These are phyloP conservation scores for Phragmites australis DNA, from an alignment of 176 grass and related monocot genomes.

Conservation along the genomic window DNA sequence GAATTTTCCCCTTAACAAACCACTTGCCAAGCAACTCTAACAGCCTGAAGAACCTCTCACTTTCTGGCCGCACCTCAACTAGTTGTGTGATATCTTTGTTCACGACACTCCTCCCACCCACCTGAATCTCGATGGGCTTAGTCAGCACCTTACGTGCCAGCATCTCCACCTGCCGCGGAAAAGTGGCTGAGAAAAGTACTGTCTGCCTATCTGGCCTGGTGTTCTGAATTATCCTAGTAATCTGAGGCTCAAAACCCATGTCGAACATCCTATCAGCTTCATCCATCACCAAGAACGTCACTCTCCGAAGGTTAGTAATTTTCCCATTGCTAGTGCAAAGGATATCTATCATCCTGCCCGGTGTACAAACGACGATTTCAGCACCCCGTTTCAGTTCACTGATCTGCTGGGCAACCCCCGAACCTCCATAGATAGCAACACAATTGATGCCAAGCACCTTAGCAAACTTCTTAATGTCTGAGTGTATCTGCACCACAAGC, in stretches of 20 bases:
- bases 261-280: constrained; percentile 98
- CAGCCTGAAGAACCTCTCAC: constrained; percentile 72
- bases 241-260: constrained; percentile 96
- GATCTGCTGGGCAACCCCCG: constrained; percentile 93
- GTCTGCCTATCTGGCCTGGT: constrained; percentile 81
- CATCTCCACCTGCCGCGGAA: constrained; percentile 88
- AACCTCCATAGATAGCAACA: constrained; percentile 87
- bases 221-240: constrained; percentile 82
- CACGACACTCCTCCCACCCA: constrained; percentile 90
- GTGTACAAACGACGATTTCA: constrained; percentile 93
- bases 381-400: constrained; percentile 86
- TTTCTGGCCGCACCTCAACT: constrained; percentile 78
- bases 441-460: constrained; percentile 84
- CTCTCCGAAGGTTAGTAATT: constrained; percentile 85
- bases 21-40: constrained; percentile 88
- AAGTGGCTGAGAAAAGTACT: constrained; percentile 90
- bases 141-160: constrained; percentile 79
- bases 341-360: constrained; percentile 92
- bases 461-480: constrained; percentile 82
- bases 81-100: constrained; percentile 91
- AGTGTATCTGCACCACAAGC: constrained; percentile 90
- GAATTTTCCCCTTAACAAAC: constrained; percentile 88
- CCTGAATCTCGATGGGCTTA: constrained; percentile 81
- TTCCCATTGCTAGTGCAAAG: constrained; percentile 86
- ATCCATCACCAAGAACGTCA: constrained; percentile 90